Evolutionary conservation across 441 rosid genomes (phyloP).

Genomic region (Eugenia klotzschiana): DNA sequence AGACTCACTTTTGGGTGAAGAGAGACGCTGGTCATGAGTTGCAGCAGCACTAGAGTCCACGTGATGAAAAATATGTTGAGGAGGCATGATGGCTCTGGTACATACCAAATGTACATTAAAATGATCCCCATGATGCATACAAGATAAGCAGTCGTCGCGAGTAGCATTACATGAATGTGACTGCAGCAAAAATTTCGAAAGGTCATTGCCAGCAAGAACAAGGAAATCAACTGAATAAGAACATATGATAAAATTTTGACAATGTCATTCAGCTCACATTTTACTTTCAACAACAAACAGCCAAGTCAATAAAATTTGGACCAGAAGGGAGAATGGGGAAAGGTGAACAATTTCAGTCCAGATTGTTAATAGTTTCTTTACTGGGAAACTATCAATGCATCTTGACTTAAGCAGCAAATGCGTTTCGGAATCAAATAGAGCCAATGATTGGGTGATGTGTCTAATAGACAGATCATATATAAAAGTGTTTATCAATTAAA

Average conservation of each 20-base stretch:
- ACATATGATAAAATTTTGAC: background rate
- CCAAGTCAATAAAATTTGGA: background rate
- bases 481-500: background rate
- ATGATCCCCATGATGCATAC: slow-evolving; percentile 69
- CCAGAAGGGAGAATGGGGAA: background rate
- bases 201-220: background rate
- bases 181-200: slow-evolving; percentile 20
- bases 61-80: slow-evolving; percentile 92
- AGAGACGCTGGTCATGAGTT: slow-evolving; percentile 87
- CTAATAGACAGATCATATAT: background rate
- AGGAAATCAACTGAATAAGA: background rate
- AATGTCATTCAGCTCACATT: background rate
- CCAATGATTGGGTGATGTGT: background rate
- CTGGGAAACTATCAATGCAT: background rate
- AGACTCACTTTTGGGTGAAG: slow-evolving; percentile 69
- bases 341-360: background rate
- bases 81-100: slow-evolving; percentile 71
- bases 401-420: background rate
- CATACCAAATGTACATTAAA: slow-evolving; percentile 93
- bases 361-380: background rate
- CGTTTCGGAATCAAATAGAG: background rate
- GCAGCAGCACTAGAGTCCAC: slow-evolving; percentile 84
- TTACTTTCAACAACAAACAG: background rate
- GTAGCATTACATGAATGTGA: slow-evolving; percentile 59
- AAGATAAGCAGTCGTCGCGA: slow-evolving; percentile 58